These are phyloP conservation scores for Amphirosellinia nigrospora DNA, from an alignment of 495 filamentous ascomycete species.

Conservation along the genomic window DNA sequence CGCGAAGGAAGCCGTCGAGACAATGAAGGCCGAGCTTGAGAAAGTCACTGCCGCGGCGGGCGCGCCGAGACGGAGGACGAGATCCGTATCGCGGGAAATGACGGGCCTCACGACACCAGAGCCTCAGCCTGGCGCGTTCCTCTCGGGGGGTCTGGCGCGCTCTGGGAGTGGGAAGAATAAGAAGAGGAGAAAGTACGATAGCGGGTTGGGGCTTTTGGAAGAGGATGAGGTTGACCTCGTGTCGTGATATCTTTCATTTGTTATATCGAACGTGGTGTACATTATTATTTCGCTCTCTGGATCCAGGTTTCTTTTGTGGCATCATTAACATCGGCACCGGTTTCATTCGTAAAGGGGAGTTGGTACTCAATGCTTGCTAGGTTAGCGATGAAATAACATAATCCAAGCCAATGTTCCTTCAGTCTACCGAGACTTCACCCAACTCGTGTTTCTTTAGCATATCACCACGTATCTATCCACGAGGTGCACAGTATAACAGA, in stretches of 20 bases:
- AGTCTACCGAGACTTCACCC: not conserved
- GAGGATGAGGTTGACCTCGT: conserved; percentile 57
- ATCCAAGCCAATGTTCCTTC: not conserved
- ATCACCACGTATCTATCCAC: not conserved
- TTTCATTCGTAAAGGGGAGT: not conserved
- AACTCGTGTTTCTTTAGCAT: not conserved
- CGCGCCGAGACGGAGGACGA: conserved; percentile 22
- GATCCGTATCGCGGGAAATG: not conserved
- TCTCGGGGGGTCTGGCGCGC: conserved; percentile 41
- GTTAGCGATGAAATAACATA: not conserved
- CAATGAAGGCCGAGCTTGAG: conserved; percentile 53
- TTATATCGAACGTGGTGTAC: not conserved
- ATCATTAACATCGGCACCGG: conserved; percentile 1
- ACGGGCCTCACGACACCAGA: not conserved
- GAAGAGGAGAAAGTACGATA: conserved; percentile 62
- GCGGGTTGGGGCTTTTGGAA: conserved; percentile 66
- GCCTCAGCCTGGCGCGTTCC: conserved; percentile 28
- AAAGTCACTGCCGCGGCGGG: conserved; percentile 41
- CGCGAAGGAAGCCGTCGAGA: conserved; percentile 60
- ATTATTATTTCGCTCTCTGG: not conserved
- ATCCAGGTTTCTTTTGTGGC: conserved; percentile 10
- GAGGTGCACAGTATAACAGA: not conserved
- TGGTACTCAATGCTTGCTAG: not conserved
- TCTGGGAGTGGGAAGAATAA: conserved; percentile 28
- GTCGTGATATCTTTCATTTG: conserved; percentile 17